These are phyloP conservation scores for Starmera dryadoides DNA, from an alignment of 805 yeast species.

Conservation along the genomic window DNA sequence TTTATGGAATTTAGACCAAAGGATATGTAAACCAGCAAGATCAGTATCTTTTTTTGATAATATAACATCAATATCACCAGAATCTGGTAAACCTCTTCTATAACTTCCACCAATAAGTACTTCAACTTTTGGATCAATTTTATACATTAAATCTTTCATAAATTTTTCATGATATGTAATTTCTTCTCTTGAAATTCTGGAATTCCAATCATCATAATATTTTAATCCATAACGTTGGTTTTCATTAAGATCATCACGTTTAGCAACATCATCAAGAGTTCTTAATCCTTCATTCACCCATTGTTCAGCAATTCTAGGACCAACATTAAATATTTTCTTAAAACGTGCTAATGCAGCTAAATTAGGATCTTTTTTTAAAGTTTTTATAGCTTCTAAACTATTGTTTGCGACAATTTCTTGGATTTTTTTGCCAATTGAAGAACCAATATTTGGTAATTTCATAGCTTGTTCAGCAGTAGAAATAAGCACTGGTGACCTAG, in stretches of 20 bases:
- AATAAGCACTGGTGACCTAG: slow-evolving; percentile 22
- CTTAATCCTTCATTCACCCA: slow-evolving; percentile 33
- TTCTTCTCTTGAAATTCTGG: slow-evolving; percentile 37
- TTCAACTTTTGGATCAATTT: slow-evolving; percentile 28
- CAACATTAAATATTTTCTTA: slow-evolving; percentile 42
- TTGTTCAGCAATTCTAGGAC: slow-evolving; percentile 30
- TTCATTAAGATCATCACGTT: slow-evolving; percentile 20
- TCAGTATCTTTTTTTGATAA: slow-evolving; percentile 29
- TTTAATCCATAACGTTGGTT: slow-evolving; percentile 33
- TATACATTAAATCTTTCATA: slow-evolving; percentile 18
- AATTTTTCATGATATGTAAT: slow-evolving; percentile 32
- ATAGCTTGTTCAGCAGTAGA: slow-evolving; percentile 30
- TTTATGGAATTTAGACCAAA: slow-evolving; percentile 16
- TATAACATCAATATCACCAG: slow-evolving; percentile 50
- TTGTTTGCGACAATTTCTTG: slow-evolving; percentile 38
- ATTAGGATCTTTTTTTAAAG: slow-evolving; percentile 18
- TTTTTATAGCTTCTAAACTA: slow-evolving; percentile 14
- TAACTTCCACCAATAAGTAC: slow-evolving; percentile 43
- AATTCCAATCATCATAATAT: slow-evolving; percentile 40
- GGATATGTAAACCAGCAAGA: slow-evolving; percentile 13
- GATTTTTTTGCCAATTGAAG: slow-evolving; percentile 33
- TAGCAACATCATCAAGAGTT: slow-evolving; percentile 30
- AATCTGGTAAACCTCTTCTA: slow-evolving; percentile 35
- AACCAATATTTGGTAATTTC: slow-evolving; percentile 33
- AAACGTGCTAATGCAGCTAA: slow-evolving; percentile 24